phyloP scores from a whole-genome alignment of 306 rosid genomes.

The Amphicarpaea edgeworthii region DNA sequence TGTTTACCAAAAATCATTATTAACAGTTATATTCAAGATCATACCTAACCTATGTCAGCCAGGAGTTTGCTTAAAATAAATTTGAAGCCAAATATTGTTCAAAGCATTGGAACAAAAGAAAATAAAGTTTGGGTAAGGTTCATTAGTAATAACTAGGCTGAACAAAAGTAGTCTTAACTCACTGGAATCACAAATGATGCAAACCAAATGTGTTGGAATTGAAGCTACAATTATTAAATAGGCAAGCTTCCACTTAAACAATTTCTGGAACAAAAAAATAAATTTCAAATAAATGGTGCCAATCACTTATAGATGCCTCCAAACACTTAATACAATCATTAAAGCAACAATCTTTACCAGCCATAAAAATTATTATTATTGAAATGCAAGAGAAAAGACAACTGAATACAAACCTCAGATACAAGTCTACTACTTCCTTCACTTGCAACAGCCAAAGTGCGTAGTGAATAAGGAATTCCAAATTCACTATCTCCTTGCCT shows the following conservation, averaged over 20 bases:
- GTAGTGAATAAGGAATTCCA: conserved; percentile 77
- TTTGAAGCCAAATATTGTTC: conserved; percentile 3
- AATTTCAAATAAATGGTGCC: background rate
- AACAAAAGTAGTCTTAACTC: background rate
- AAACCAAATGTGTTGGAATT: conserved; percentile 7
- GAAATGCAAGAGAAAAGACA: conserved; percentile 38
- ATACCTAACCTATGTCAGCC: conserved; percentile 21
- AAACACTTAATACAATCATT: background rate
- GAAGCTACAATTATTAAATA: background rate
- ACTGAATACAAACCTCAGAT: conserved; percentile 72
- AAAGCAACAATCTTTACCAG: background rate
- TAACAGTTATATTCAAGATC: conserved; percentile 7
- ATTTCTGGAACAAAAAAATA: background rate
- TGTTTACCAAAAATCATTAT: conserved; percentile 31
- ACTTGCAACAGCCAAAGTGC: conserved; percentile 60
- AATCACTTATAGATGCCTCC: conserved; percentile 18
- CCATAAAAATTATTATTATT: conserved; percentile 7
- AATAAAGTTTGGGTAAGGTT: conserved; percentile 9
- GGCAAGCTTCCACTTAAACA: conserved; percentile 10
- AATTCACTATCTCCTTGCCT: conserved; percentile 68
- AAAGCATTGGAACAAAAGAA: background rate
- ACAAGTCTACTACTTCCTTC: conserved; percentile 81
- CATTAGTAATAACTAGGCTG: conserved; percentile 6
- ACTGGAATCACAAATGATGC: background rate
- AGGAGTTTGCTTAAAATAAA: conserved; percentile 14